A percentile compares a stretch with the other conserved stretches of the same genome.
Conservation (phyloP, 2,329 filamentous ascomycete species). For the Fusarium tjaetaba region DNA sequence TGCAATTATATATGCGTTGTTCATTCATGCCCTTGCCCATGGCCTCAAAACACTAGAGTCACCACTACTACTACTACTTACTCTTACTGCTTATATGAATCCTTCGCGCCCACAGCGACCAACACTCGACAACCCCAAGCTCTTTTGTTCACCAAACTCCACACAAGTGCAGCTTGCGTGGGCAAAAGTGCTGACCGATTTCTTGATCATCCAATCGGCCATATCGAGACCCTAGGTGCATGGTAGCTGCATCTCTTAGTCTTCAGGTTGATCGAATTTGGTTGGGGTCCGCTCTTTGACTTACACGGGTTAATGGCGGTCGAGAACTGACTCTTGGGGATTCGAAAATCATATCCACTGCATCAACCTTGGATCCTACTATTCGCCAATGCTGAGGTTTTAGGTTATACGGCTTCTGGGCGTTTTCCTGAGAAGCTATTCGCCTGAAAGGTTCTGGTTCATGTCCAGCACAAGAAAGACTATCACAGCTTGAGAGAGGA, state of each 20-base stretch:
- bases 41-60: background rate
- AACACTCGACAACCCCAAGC: constrained; percentile 2
- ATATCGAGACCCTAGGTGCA: constrained; percentile 10
- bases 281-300: constrained; percentile 21
- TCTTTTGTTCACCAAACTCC: constrained; percentile 12
- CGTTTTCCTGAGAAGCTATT: background rate
- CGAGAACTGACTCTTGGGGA: background rate
- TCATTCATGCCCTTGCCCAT: background rate
- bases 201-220: constrained; percentile 17
- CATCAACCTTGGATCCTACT: background rate
- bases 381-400: background rate
- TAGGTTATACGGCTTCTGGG: background rate
- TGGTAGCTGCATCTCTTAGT: constrained; percentile 4
- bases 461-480: background rate
- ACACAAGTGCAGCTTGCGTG: constrained; percentile 18
- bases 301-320: constrained; percentile 18
- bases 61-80: background rate
- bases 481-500: background rate
- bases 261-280: constrained; percentile 8
- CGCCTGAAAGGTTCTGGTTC: background rate
- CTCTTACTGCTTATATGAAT: background rate
- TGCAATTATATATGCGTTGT: background rate
- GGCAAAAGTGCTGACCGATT: constrained; percentile 14
- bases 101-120: background rate
- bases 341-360: background rate